Base-by-base conservation (phyloP, 2,329 filamentous ascomycete species). In the Aspergillus sp. region DNA sequence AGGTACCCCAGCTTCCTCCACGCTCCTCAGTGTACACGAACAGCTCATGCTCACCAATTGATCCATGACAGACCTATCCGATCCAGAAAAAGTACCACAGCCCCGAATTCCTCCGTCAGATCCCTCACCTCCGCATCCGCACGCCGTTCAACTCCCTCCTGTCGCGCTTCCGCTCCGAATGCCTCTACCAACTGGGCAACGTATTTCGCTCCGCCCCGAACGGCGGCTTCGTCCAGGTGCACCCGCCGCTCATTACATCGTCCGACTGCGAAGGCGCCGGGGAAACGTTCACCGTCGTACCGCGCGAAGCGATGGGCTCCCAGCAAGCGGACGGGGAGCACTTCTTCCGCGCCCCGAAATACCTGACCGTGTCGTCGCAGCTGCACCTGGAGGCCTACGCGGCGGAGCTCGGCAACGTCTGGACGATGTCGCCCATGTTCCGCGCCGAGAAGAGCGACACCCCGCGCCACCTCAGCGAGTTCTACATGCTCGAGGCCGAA, bases 401-500 rank as follows among this genome's bases (percentile, higher is more conserved):
- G 0, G 91, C 95, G 63, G 86, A 92, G 17, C 81, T 96, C 26
- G 90, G 90, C 36, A 90, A 88, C 62, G 94, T 97, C 7, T 99
- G 94, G 92, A 89, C 92, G 1, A 75, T 99, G 10, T 94, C 92
- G 4, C 94, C 94, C 2, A 95, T 91, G 0, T 99, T 99, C 67
- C 85, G 94, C 35, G 94, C 94, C 3, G 94, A 96, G 71, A 86
- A 86, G 67, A 96, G 91, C 72, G 92, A 97, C 66, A 97, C 94
- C 0, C 86, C 91, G 5, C 85, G 94, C 24, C 94, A 99, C 73
- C 78, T 99, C 55, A 96, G 90, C 75, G 94, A 99, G 67, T 97
- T 99, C 65, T 97, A 97, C 74, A 97, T 99, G 94, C 82, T 99
- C 2, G 94, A 99, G 73, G 92, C 87, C 14, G 94, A 99, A 71